Evolutionary conservation across 441 rosid genomes (phyloP), one percentile per base, ranked within the genome.

Genomic region (Biscutella auriculata): DNA sequence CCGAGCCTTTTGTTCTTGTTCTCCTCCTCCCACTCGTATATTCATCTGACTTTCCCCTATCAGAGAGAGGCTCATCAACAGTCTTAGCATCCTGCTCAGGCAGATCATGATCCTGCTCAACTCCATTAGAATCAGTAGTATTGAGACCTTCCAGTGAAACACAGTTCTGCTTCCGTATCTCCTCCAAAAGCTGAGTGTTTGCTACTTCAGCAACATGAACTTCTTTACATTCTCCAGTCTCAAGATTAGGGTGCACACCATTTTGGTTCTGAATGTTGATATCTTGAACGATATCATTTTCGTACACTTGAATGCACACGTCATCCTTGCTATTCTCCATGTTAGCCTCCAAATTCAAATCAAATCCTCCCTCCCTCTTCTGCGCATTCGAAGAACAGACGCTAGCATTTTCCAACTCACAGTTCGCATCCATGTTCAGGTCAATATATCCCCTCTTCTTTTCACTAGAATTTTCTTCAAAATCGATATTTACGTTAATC

Each of bases 321-420:
- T 61, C 79, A 53, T 82, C 84, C 63, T 71, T 74, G 35, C 14
- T 21, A 35, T 23, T 58, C 39, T 82, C 95, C 37, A 66, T 75
- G 45, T 75, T 80, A 49, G 70, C 70, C 40, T 76, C 90, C 68
- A 87, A 64, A 71, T 93, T 93, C 79, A 88, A 82, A 85, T 88
- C 97, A 72, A 93, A 83, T 15, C 72, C 56, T 12, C 78, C 68
- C 51, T 72, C 83, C 68, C 51, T 79, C 72, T 74, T 74, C 66
- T 34, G 73, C 12, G 51, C 33, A 61, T 67, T 69, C 63, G 28
- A 28, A 37, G 55, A 47, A 40, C 50, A 61, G 19, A 45, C 56
- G 57, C 51, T 60, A 76, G 36, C 61, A 58, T 76, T 89, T 34
- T 85, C 92, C 75, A 70, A 41, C 54, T 81, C 80, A 55, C 82